Evolutionary conservation across 2,329 filamentous ascomycete species (phyloP).

Genomic region (Zymoseptoria crescenta): DNA sequence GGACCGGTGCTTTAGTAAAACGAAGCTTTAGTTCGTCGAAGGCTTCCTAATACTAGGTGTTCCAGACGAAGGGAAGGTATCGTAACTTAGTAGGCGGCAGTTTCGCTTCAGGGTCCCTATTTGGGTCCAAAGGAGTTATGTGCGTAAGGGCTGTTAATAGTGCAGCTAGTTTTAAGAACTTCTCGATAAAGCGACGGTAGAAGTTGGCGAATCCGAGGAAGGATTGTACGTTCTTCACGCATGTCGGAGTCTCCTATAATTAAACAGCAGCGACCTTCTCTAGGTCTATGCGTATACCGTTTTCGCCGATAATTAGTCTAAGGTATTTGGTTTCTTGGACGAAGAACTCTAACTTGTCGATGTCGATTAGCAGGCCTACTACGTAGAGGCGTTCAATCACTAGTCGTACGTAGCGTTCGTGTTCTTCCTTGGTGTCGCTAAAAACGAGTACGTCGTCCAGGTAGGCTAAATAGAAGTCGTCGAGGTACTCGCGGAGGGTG

Average conservation of each 20-base stretch:
- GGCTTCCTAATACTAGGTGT: background rate
- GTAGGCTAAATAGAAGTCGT: constrained; percentile 20
- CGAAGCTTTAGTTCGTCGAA: background rate
- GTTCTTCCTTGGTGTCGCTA: constrained; percentile 5
- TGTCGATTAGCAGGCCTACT: too few species aligned
- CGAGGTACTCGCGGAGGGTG: constrained; percentile 14
- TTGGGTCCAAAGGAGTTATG: background rate
- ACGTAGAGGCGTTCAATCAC: background rate
- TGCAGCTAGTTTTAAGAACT: background rate
- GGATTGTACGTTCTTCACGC: background rate
- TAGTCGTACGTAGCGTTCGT: background rate
- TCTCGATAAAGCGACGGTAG: background rate
- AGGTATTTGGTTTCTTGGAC: constrained; percentile 3
- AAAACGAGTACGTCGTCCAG: constrained; percentile 22
- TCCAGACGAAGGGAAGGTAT: background rate
- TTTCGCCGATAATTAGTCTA: background rate
- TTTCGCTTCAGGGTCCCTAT: background rate
- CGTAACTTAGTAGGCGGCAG: background rate
- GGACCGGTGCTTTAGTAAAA: background rate
- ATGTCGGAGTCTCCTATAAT: background rate
- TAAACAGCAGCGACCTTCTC: background rate
- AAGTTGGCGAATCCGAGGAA: background rate
- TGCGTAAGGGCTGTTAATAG: background rate
- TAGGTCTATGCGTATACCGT: constrained; percentile 1
- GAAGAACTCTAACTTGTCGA: constrained; percentile 19